Base-by-base conservation (phyloP, 768 basidiomycete genomes). In the Mrakia frigida region DNA sequence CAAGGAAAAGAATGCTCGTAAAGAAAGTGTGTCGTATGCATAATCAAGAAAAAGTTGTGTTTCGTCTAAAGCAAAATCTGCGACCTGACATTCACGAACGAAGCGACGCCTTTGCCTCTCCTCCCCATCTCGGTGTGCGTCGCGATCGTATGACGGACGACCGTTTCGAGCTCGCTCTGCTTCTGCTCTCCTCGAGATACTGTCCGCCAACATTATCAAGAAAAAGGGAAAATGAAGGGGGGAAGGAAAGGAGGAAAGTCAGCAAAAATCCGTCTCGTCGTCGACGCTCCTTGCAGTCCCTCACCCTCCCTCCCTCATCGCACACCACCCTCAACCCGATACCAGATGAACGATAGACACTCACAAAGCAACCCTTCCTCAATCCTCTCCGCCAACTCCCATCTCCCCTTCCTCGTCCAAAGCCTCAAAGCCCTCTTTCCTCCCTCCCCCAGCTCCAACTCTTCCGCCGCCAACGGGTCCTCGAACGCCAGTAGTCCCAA, bases 51-150 rank as follows among this genome's bases (percentile, higher is more conserved):
- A n/a, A n/a, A n/a, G n/a, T n/a, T n/a, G n/a, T n/a, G n/a, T n/a
- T n/a, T n/a, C n/a, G n/a, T 16, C 65, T 41, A 39, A 3, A 39
- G 3, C 65, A 41, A 13, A 68, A 23, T 25, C 6, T 33, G 23
- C 65, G 65, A 16, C 25, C 65, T 35, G 18, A 74, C 73, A 63
- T 74, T 63, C 31, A 74, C 73, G 43, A 74, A 74, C 43, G 73
- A 61, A 18, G 60, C 73, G 0, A 6, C 13, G 16, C 73, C 73
- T 7, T 65, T 61, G 4, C 39, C 31, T 18, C 31, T 63, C 11
- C 28, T 37, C 60, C 46, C 61, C 73, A 74, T 74, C 73, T 74
- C 60, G 4, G 43, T 28, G 6, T 74, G 73, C 41, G 63, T 63
- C 18, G 73, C 73, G 33, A 74, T 33, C 46, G 73, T 74, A 43